Conservation (phyloP, 306 rosid species). For the Oxytropis ochrocephala region DNA sequence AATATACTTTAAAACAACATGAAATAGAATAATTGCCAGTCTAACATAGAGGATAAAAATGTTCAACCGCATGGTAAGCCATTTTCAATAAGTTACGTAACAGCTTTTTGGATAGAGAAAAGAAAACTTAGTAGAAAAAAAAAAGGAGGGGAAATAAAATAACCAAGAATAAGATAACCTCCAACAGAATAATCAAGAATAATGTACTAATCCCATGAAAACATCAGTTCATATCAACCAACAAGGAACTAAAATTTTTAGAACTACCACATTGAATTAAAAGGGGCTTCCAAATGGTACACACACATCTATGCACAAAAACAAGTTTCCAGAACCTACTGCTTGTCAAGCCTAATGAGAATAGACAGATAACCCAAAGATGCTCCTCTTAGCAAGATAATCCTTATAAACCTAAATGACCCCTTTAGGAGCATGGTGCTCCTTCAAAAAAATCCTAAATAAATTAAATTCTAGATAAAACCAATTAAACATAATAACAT, state of each 20-base stretch:
- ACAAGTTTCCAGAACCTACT: neutral
- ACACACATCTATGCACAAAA: neutral
- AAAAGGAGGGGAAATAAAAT: neutral
- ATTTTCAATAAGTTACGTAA: neutral
- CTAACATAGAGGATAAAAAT: neutral
- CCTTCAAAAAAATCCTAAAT: neutral
- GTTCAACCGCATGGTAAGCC: neutral
- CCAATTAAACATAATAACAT: neutral
- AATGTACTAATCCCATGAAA: neutral
- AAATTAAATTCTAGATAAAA: neutral
- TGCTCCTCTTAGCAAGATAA: neutral
- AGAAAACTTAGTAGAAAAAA: neutral
- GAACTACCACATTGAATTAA: neutral
- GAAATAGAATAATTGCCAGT: slow-evolving; percentile 3
- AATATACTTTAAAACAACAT: slow-evolving; percentile 4
- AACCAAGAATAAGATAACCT: neutral
- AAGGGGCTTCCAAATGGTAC: neutral
- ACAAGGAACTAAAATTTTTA: neutral
- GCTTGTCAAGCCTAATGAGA: neutral
- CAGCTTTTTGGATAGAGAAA: neutral
- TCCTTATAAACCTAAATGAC: neutral
- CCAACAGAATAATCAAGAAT: neutral
- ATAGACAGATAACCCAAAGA: neutral
- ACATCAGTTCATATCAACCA: neutral
- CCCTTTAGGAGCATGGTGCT: neutral